Evolutionary conservation across 352 stramenopile genomes (phyloP).

Genomic region (Phytophthora uliginosa): DNA sequence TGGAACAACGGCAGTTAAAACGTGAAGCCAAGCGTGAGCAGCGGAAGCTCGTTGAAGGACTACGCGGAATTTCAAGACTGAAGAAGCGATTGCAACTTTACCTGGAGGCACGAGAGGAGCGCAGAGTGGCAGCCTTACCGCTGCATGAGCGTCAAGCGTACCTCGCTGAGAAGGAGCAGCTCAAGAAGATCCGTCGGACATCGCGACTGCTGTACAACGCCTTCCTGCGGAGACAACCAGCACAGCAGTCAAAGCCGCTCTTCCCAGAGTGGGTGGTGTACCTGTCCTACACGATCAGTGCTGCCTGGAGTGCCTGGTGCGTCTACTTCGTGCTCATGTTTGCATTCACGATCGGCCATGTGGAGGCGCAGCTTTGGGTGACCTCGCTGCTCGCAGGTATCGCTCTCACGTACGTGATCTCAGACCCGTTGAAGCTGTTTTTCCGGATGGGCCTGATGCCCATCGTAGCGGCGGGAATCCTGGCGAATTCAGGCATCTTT

Average conservation of each 20-base stretch:
- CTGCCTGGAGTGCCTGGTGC: slow-evolving; percentile 62
- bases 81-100: slow-evolving; percentile 73
- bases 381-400: slow-evolving; percentile 66
- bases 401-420: slow-evolving; percentile 67
- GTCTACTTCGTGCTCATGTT: slow-evolving; percentile 82
- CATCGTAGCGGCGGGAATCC: slow-evolving; percentile 60
- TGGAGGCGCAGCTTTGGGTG: slow-evolving; percentile 74
- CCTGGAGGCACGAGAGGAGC: slow-evolving; percentile 47
- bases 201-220: slow-evolving; percentile 81
- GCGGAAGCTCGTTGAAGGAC: slow-evolving; percentile 50
- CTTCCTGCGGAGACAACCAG: slow-evolving; percentile 66
- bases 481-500: slow-evolving; percentile 68
- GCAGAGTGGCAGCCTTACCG: slow-evolving; percentile 50
- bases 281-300: slow-evolving; percentile 72
- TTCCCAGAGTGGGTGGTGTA: slow-evolving; percentile 85
- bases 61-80: slow-evolving; percentile 59
- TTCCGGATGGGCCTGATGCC: slow-evolving; percentile 80
- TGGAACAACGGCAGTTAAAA: slow-evolving; percentile 47
- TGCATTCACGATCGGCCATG: slow-evolving; percentile 64
- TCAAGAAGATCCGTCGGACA: slow-evolving; percentile 69
- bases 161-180: slow-evolving; percentile 64
- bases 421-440: slow-evolving; percentile 77
- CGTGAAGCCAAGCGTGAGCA: slow-evolving; percentile 53
- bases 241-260: slow-evolving; percentile 57
- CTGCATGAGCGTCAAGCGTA: slow-evolving; percentile 73